Conservation (phyloP, 1,284 basidiomycete species). For the Erythrobasidium hasegawianum region DNA sequence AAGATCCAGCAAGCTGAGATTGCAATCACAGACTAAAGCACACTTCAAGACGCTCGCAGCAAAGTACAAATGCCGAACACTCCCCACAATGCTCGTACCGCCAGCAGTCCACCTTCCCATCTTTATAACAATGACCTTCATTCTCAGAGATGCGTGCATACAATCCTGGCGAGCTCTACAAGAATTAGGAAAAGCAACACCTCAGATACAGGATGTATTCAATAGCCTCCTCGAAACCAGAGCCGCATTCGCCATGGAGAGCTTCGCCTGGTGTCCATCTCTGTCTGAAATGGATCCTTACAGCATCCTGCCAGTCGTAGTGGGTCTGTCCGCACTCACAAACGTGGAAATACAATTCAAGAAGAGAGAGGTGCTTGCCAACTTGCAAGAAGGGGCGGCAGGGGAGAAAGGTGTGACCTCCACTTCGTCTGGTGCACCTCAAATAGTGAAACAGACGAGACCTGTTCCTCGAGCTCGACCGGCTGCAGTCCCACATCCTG, state of each 20-base stretch:
- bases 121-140: conserved; percentile 63
- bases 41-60: conserved; percentile 61
- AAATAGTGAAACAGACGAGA: not conserved
- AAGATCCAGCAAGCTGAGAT: not conserved
- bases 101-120: conserved; percentile 66
- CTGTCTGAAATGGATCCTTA: conserved; percentile 68
- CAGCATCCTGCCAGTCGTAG: conserved; percentile 62
- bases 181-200: not conserved
- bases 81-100: conserved; percentile 61
- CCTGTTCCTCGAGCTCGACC: not conserved
- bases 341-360: conserved; percentile 63
- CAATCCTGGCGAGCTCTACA: conserved; percentile 31
- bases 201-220: conserved; percentile 50
- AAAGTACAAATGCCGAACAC: conserved; percentile 59
- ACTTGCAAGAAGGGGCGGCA: not conserved
- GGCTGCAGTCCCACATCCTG: not conserved
- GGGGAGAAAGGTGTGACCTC: not conserved
- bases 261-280: conserved; percentile 67
- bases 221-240: conserved; percentile 26
- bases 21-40: conserved; percentile 54
- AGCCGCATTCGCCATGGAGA: conserved; percentile 61
- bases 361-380: conserved; percentile 12
- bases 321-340: conserved; percentile 68
- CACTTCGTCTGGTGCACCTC: not conserved
- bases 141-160: conserved; percentile 56